Evolutionary conservation across 108 stramenopile genomes (phyloP).

Genomic region (Cyclostephanos tholiformis): DNA sequence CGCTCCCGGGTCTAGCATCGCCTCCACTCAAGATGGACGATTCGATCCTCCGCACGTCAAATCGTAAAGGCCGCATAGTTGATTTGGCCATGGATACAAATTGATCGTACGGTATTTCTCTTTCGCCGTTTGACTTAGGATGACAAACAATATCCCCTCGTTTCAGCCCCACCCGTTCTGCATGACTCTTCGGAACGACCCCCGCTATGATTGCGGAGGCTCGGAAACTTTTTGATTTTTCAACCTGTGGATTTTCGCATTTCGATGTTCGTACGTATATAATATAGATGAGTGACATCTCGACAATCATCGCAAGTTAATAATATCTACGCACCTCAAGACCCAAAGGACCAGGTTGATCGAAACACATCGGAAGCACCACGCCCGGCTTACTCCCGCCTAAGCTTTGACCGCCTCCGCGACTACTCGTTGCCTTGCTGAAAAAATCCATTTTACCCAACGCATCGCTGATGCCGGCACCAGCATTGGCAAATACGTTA

Average conservation of each 20-base stretch:
- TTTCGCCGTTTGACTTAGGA: constrained; percentile 63
- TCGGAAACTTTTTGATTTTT: constrained; percentile 53
- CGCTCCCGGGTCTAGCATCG: constrained; percentile 16
- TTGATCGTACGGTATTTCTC: constrained; percentile 73
- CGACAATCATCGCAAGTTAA: no score
- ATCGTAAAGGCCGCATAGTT: constrained; percentile 55
- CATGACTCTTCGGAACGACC: constrained; percentile 59
- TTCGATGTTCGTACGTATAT: no score
- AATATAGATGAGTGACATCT: no score
- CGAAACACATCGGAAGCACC: constrained; percentile 54
- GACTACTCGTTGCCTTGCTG: constrained; percentile 14
- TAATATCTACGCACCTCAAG: constrained; percentile 37
- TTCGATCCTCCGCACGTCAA: constrained; percentile 58
- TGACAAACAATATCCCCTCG: constrained; percentile 82
- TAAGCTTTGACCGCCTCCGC: constrained; percentile 60
- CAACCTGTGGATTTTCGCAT: constrained; percentile 26
- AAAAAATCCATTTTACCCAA: constrained; percentile 44
- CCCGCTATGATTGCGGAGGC: constrained; percentile 62
- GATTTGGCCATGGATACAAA: constrained; percentile 62
- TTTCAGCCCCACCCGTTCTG: constrained; percentile 62
- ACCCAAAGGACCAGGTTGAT: constrained; percentile 64
- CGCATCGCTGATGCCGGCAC: constrained; percentile 38
- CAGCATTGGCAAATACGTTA: constrained; percentile 53
- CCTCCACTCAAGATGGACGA: constrained; percentile 36
- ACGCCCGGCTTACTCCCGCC: constrained; percentile 67